Conservation (phyloP, 2,329 filamentous ascomycete genomes). For the Fusarium nanum region DNA sequence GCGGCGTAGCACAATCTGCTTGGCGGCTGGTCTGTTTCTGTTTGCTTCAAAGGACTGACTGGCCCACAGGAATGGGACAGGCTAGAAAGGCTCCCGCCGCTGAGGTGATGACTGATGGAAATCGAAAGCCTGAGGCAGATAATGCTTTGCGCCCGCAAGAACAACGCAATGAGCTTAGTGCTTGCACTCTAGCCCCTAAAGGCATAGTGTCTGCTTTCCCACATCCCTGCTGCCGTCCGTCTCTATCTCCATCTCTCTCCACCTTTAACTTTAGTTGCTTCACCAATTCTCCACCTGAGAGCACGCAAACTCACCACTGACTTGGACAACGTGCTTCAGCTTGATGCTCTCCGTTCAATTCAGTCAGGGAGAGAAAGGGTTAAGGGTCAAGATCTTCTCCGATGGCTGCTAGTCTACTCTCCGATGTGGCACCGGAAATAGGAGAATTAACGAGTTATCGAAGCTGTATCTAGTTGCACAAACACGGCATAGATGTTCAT, state of each 20-base stretch:
- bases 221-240: constrained; percentile 29
- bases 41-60: constrained; percentile 8
- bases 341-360: constrained; percentile 20
- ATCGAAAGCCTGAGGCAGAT: constrained; percentile 30
- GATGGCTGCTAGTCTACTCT: constrained; percentile 6
- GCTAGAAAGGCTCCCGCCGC: constrained; percentile 6
- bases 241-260: constrained; percentile 19
- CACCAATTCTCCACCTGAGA: constrained; percentile 31
- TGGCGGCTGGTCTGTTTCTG: constrained; percentile 6
- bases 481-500: constrained; percentile 23
- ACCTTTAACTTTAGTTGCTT: constrained; percentile 27
- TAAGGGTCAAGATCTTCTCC: constrained; percentile 19
- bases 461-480: constrained; percentile 2
- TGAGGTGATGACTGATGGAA: background rate
- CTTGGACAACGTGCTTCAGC: constrained; percentile 30
- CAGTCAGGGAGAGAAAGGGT: background rate
- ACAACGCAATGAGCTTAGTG: constrained; percentile 28
- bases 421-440: background rate
- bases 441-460: constrained; percentile 3
- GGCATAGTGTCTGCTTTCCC: constrained; percentile 19
- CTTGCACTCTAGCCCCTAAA: background rate
- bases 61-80: constrained; percentile 34
- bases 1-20: constrained; percentile 22
- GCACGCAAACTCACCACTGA: constrained; percentile 36
- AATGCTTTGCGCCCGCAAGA: constrained; percentile 30